These are phyloP conservation scores for Trypanosoma rangeli DNA, from an alignment of 208 protist genomes.

Conservation along the genomic window DNA sequence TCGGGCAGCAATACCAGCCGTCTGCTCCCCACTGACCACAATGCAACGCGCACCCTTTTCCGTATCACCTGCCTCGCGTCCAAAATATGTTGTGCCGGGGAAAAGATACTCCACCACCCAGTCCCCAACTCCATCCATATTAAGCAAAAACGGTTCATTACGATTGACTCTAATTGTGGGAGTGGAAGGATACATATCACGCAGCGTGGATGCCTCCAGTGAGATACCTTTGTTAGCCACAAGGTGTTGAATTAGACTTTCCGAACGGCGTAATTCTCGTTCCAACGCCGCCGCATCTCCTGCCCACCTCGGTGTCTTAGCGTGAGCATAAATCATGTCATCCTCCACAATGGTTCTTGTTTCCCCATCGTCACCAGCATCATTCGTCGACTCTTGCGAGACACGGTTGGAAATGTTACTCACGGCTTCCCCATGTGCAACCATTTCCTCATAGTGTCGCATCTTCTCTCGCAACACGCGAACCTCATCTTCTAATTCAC, in stretches of 20 bases:
- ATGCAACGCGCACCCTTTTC: conserved; percentile 20
- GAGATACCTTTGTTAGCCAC: conserved; percentile 36
- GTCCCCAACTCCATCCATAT: conserved; percentile 67
- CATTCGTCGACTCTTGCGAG: not conserved
- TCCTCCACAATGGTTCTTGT: conserved; percentile 5
- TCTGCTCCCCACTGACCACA: conserved; percentile 15
- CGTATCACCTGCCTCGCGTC: conserved; percentile 11
- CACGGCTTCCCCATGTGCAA: conserved; percentile 10
- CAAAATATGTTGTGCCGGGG: conserved; percentile 35
- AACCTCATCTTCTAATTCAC: conserved; percentile 86
- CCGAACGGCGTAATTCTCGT: conserved; percentile 49
- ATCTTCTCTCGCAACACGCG: conserved; percentile 64
- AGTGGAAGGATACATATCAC: conserved; percentile 26
- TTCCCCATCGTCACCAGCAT: not conserved
- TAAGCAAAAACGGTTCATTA: conserved; percentile 63
- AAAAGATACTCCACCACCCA: conserved; percentile 70
- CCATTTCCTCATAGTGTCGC: conserved; percentile 37
- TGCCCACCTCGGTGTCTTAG: conserved; percentile 11
- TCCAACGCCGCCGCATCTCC: conserved; percentile 45
- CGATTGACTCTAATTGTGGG: conserved; percentile 24
- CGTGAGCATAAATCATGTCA: conserved; percentile 2
- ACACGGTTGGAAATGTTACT: too few species aligned
- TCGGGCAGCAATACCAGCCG: conserved; percentile 20
- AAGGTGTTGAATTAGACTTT: conserved; percentile 65
- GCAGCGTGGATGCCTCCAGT: conserved; percentile 22